phyloP scores from a whole-genome alignment of 2,329 filamentous ascomycete genomes.

The Sclerotinia borealis region DNA sequence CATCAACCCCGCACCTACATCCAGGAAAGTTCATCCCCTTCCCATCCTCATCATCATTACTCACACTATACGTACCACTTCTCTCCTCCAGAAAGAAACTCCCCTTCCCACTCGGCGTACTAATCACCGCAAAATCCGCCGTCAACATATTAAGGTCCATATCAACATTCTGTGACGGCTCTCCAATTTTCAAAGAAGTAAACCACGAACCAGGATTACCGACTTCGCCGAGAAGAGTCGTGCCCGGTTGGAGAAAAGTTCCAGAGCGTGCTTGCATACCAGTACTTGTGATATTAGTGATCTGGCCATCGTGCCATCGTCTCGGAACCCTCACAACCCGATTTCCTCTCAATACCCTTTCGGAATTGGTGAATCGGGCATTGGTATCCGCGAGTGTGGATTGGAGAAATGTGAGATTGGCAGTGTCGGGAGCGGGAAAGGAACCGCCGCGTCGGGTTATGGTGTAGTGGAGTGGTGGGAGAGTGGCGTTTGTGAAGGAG shows the following conservation, averaged over 20 bases:
- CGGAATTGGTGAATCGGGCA: neutral
- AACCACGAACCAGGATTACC: constrained; percentile 22
- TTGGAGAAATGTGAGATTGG: neutral
- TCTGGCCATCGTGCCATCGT: neutral
- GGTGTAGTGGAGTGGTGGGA: constrained; percentile 6
- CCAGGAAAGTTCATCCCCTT: neutral
- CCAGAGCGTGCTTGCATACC: neutral
- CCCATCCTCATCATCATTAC: neutral
- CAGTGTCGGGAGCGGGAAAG: constrained; percentile 1
- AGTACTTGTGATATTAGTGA: neutral
- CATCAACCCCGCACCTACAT: neutral
- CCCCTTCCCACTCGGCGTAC: constrained; percentile 18
- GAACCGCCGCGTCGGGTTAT: neutral
- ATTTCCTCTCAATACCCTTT: neutral
- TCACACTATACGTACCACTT: constrained; percentile 21
- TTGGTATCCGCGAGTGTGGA: neutral
- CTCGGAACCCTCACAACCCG: neutral
- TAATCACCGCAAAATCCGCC: constrained; percentile 19
- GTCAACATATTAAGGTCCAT: constrained; percentile 25
- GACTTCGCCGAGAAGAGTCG: constrained; percentile 18
- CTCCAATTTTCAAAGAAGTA: constrained; percentile 18
- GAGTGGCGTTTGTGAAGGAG: neutral
- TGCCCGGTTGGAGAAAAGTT: neutral
- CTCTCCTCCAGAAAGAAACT: constrained; percentile 16
- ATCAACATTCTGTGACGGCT: constrained; percentile 19